Evolutionary conservation across 2,329 filamentous ascomycete species (phyloP).

Genomic region (Fusarium longipes): DNA sequence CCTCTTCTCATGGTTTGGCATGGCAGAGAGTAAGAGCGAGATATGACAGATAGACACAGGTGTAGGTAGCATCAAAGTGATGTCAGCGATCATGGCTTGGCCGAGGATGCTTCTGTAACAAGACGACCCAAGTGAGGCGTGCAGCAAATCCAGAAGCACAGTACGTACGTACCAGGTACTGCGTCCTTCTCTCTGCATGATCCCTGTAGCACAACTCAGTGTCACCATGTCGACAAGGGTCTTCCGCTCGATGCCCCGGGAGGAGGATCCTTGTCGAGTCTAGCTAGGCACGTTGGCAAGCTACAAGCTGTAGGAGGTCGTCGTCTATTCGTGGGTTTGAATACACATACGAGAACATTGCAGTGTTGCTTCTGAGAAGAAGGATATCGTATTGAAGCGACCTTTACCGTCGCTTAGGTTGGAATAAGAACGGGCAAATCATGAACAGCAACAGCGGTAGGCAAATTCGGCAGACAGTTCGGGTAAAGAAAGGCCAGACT

Average conservation of each 20-base stretch:
- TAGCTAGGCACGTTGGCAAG: constrained; percentile 22
- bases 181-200: background rate
- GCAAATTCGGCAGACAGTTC: background rate
- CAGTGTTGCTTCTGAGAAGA: background rate
- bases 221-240: constrained; percentile 39
- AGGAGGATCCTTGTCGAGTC: constrained; percentile 28
- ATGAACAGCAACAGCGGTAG: background rate
- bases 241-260: constrained; percentile 29
- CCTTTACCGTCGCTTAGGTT: constrained; percentile 2
- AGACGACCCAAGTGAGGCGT: constrained; percentile 25
- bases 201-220: constrained; percentile 27
- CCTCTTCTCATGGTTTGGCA: background rate
- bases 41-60: background rate
- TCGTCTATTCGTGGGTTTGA: constrained; percentile 21
- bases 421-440: background rate
- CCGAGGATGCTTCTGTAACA: constrained; percentile 7
- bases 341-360: background rate
- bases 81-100: constrained; percentile 40
- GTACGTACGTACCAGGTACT: background rate
- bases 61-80: constrained; percentile 22
- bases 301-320: constrained; percentile 12
- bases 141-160: constrained; percentile 13
- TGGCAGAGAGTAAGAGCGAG: constrained; percentile 3
- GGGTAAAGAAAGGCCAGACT: background rate
- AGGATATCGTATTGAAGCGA: background rate